A percentile compares a stretch with the other conserved stretches of the same genome.
Conservation (phyloP, 176 grass and related monocot species). For the Musa beccarii region DNA sequence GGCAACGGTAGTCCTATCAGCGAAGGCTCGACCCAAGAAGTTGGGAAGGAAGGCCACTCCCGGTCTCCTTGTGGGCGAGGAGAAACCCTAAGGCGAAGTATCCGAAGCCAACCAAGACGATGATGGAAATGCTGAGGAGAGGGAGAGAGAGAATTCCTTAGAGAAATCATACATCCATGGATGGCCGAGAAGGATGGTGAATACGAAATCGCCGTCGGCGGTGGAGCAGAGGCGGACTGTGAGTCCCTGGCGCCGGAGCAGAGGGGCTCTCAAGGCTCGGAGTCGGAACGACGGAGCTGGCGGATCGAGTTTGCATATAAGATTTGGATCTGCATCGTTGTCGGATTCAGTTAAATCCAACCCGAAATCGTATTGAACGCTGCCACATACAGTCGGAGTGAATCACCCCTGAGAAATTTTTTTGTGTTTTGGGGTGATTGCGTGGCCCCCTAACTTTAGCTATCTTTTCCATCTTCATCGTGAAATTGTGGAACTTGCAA, state of each 20-base stretch:
- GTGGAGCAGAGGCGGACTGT: not conserved
- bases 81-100: conserved; percentile 84
- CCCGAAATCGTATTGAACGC: too few species aligned
- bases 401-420: too few species aligned
- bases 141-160: too few species aligned
- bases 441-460: too few species aligned
- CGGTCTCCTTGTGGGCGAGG: conserved; percentile 32
- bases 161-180: not conserved
- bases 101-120: conserved; percentile 50
- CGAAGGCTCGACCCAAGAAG: conserved; percentile 36
- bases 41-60: conserved; percentile 34
- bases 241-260: not conserved
- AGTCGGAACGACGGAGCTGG: not conserved
- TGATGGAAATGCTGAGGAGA: conserved; percentile 19
- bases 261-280: not conserved
- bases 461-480: too few species aligned
- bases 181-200: not conserved
- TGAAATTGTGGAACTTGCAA: too few species aligned
- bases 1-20: conserved; percentile 2
- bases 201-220: not conserved
- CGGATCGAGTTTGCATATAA: not conserved
- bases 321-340: not conserved
- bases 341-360: not conserved
- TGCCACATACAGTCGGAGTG: too few species aligned
- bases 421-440: too few species aligned